Conservation (phyloP, 768 basidiomycete species). For the Sporobolomyces phaffii region DNA sequence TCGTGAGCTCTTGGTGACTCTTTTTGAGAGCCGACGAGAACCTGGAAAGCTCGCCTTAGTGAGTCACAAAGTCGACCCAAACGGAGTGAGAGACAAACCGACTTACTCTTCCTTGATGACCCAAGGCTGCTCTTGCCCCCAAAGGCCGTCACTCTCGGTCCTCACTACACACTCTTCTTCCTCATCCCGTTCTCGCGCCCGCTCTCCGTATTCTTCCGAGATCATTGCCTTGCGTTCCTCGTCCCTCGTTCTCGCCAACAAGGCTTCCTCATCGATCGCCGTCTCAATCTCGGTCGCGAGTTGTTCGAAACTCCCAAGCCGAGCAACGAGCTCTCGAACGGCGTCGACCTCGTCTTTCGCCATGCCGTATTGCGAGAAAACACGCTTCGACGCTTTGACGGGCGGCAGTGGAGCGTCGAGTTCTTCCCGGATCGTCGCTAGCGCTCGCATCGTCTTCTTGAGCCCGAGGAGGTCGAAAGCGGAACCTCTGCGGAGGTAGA, state of each 20-base stretch:
- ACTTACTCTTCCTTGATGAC: constrained; percentile 13
- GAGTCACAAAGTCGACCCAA: background rate
- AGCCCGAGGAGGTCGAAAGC: constrained; percentile 61
- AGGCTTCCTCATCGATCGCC: constrained; percentile 36
- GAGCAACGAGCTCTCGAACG: constrained; percentile 53
- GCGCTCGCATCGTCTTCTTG: constrained; percentile 58
- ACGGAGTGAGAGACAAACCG: background rate
- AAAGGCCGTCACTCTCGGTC: constrained; percentile 38
- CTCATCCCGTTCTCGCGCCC: constrained; percentile 27
- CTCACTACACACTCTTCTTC: constrained; percentile 5
- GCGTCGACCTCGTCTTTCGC: background rate
- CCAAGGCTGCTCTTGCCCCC: constrained; percentile 29
- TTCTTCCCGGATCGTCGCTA: constrained; percentile 58
- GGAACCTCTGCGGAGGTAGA: constrained; percentile 64
- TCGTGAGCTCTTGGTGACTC: background rate
- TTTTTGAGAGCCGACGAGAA: background rate
- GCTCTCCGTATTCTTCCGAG: constrained; percentile 14
- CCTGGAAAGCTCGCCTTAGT: background rate
- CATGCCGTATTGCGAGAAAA: background rate
- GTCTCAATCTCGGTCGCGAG: constrained; percentile 58
- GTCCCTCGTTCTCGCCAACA: constrained; percentile 50
- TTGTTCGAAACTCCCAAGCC: constrained; percentile 53
- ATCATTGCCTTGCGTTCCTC: constrained; percentile 15
- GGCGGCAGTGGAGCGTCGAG: background rate
- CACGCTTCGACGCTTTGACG: background rate